Conservation (phyloP, 345 rosid genomes). For the Litchi chinensis region DNA sequence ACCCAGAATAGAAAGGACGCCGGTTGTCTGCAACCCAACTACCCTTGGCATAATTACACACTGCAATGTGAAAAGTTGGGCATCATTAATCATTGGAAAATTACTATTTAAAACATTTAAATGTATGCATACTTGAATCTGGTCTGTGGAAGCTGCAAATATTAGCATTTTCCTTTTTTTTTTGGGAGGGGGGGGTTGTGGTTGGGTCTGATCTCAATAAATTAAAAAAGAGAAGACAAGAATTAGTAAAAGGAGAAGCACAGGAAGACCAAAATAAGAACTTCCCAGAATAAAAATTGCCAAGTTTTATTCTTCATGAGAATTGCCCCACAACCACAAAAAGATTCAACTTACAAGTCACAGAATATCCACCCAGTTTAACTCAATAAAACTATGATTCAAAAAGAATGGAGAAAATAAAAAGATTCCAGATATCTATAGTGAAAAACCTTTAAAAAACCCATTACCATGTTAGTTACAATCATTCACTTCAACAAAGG, state of each 20-base stretch:
- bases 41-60: constrained; percentile 71
- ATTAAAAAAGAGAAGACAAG: neutral
- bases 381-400: neutral
- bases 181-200: too few species aligned
- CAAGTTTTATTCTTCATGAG: neutral
- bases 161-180: neutral
- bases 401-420: neutral
- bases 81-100: constrained; percentile 13
- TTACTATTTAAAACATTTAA: neutral
- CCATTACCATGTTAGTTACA: neutral
- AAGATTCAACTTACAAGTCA: neutral
- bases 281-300: neutral
- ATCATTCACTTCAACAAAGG: neutral
- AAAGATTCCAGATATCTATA: neutral
- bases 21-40: constrained; percentile 57
- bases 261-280: neutral
- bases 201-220: too few species aligned
- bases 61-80: constrained; percentile 37
- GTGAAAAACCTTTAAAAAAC: neutral
- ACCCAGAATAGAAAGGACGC: constrained; percentile 67
- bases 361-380: neutral
- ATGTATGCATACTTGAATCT: neutral
- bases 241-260: neutral
- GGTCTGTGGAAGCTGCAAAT: constrained; percentile 13
- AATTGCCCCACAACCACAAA: neutral